Percentiles rank a stretch among this genome's conserved stretches.
phyloP scores from a whole-genome alignment of 768 basidiomycete species.

The Phallus indusiatus region DNA sequence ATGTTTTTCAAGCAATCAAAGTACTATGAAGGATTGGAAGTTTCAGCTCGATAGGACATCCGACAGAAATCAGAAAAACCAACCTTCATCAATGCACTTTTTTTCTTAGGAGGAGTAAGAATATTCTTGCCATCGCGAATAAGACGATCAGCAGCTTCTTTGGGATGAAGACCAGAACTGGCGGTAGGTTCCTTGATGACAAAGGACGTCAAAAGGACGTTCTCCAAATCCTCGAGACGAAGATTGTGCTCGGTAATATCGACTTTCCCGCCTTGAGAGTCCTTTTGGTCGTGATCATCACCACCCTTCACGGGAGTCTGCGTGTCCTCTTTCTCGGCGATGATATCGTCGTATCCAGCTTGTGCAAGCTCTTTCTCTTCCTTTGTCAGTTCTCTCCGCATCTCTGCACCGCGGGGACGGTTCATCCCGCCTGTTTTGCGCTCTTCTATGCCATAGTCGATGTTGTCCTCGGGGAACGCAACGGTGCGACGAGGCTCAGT shows the following conservation, averaged over 20 bases:
- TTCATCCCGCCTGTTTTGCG: slow-evolving; percentile 21
- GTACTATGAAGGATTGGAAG: slow-evolving; percentile 32
- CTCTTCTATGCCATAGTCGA: slow-evolving; percentile 25
- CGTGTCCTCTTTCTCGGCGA: slow-evolving; percentile 29
- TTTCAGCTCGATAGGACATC: slow-evolving; percentile 7
- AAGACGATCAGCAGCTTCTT: slow-evolving; percentile 47
- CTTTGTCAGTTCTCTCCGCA: slow-evolving; percentile 54
- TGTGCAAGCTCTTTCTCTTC: slow-evolving; percentile 58
- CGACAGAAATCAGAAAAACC: slow-evolving; percentile 11
- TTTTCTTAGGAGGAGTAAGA: slow-evolving; percentile 59
- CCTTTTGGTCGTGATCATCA: slow-evolving; percentile 20
- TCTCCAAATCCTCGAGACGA: slow-evolving; percentile 30
- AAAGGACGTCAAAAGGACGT: slow-evolving; percentile 38
- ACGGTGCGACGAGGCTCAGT: slow-evolving; percentile 32
- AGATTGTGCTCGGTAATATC: slow-evolving; percentile 52
- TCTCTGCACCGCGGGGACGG: slow-evolving; percentile 47
- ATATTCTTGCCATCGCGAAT: slow-evolving; percentile 49
- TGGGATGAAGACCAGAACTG: slow-evolving; percentile 41
- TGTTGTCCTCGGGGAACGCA: slow-evolving; percentile 36
- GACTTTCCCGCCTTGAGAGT: slow-evolving; percentile 23
- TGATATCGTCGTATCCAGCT: slow-evolving; percentile 59
- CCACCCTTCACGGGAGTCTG: slow-evolving; percentile 21
- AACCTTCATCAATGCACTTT: slow-evolving; percentile 56
- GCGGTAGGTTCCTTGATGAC: slow-evolving; percentile 41
- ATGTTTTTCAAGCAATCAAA: slow-evolving; percentile 48